Percentiles rank a stretch among this genome's conserved stretches.
phyloP scores from a whole-genome alignment of 2,329 filamentous ascomycete genomes.

The Onygena corvina region DNA sequence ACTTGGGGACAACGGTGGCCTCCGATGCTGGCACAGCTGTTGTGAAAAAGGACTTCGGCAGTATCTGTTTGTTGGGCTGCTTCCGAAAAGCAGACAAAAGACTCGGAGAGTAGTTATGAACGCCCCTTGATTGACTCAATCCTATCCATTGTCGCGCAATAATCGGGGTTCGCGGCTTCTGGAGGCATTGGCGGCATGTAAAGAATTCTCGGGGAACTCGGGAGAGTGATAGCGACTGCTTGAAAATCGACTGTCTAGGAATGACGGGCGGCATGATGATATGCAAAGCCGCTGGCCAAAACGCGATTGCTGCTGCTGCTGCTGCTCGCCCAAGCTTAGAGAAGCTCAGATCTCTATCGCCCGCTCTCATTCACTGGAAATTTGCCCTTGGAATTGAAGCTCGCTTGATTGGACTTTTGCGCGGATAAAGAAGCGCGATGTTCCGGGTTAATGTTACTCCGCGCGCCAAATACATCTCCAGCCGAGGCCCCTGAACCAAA shows the following conservation, averaged over 20 bases:
- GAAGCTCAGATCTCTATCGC: background rate
- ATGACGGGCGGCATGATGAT: background rate
- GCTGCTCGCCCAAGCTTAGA: background rate
- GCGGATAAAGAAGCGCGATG: background rate
- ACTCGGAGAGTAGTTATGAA: constrained; percentile 21
- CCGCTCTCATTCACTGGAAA: background rate
- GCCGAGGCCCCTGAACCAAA: background rate
- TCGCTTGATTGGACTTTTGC: background rate
- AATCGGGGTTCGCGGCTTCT: constrained; percentile 14
- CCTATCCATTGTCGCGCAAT: constrained; percentile 23
- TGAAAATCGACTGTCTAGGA: constrained; percentile 19
- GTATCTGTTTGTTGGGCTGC: constrained; percentile 1
- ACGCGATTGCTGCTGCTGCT: no score
- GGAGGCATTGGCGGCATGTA: constrained; percentile 33
- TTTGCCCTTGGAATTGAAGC: background rate
- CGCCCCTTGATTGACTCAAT: constrained; percentile 20
- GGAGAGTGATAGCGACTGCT: constrained; percentile 19
- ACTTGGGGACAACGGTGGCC: constrained; percentile 21
- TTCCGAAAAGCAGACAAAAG: constrained; percentile 18
- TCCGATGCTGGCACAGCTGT: constrained; percentile 11
- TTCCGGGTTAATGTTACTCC: background rate
- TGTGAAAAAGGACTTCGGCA: constrained; percentile 10
- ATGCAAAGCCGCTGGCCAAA: background rate
- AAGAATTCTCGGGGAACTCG: constrained; percentile 31
- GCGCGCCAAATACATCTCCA: background rate